Base-by-base conservation (phyloP, 208 protist genomes). In the Wallacemonas sp. region DNA sequence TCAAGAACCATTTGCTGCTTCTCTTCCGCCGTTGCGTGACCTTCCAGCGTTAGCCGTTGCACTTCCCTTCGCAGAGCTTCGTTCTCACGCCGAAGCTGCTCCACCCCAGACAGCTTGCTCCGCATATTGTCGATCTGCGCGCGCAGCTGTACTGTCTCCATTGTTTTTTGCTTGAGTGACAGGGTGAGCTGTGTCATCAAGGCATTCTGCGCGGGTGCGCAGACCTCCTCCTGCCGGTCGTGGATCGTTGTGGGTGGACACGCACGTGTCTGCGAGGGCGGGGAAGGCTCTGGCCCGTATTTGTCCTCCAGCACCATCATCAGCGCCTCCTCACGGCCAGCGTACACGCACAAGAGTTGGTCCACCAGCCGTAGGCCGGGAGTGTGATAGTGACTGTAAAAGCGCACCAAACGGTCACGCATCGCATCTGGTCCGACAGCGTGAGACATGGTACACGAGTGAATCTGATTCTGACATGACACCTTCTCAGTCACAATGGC, bases 301-400 rank as follows among this genome's bases (percentile, higher is more conserved):
- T 79, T 79, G 29, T 74, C 73, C n/a, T 67, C 55, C 23, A 79
- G 28, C 1, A 74, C 62, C 16, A 63, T 23, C 44, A 79, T 71
- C 44, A 79, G 66, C 42, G 65, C 73, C 16, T 79, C 73, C 25
- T 79, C 73, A 26, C 73, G 65, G 4, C 67, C 73, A 36, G 16
- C 44, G 48, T 79, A 79, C 7, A 66, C 68, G 22, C 14, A 23
- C 1, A 61, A 50, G 33, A 79, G 64, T 18, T 66, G 25, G 39
- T 74, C 73, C 8, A 79, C 48, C n/a, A 55, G 23, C 8, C 48
- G 48, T 23, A 55, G 48, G 3, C 48, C 48, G 14, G 48, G 48
- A 5, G 48, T 0, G 48, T 55, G 48, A 18, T 55, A 55, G 26
- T 55, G 48, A 11, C 3, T 32, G 18, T 55, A 55, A 31, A 55